Evolutionary conservation across 1,284 basidiomycete genomes (phyloP), one percentile per base, ranked within the genome.

Genomic region (Leccinum subfulvum): DNA sequence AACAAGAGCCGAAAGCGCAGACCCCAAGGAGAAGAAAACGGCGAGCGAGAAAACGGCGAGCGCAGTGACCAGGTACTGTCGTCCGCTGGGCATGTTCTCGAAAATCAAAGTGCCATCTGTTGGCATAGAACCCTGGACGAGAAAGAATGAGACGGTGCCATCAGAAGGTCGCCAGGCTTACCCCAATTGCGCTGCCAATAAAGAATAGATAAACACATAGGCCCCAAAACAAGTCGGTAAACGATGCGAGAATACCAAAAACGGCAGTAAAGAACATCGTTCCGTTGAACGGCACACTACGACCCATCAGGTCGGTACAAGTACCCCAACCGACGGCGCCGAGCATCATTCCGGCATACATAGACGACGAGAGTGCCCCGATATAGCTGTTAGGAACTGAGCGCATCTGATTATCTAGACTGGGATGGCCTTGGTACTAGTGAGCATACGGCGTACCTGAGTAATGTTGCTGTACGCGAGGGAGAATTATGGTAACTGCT

Each of bases 41-140:
- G 94, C 97, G 16, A 98, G 84, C 0, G 92, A n/a, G n/a, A n/a
- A n/a, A n/a, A n/a, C n/a, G n/a, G n/a, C n/a, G 16, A 98, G 84
- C 0, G 92, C 92, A 0, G 96, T 98, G 57, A 98, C 89, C 39
- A 98, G 87, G 74, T 96, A 96, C 71, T 96, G 90, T 69, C 95
- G 95, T n/a, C 87, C 85, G 67, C 90, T 88, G 0, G 97, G 97
- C 78, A 98, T 89, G 71, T 97, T 95, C 75, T 99, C 97, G 3
- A 98, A 83, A 58, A 98, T 86, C 4, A 97, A 85, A 0, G 95
- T 97, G 3, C 96, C 96, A 69, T 98, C 96, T 0, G 95, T 98
- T 0, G 95, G 97, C 94, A 98, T 97, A 2, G 92, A 95, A 11
- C 94, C 91, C 90, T 92, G 62, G 51, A 37, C 16, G 55, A 37